Conservation (phyloP, 116 monocot genomes). For the Papilionanthe hybrid region DNA sequence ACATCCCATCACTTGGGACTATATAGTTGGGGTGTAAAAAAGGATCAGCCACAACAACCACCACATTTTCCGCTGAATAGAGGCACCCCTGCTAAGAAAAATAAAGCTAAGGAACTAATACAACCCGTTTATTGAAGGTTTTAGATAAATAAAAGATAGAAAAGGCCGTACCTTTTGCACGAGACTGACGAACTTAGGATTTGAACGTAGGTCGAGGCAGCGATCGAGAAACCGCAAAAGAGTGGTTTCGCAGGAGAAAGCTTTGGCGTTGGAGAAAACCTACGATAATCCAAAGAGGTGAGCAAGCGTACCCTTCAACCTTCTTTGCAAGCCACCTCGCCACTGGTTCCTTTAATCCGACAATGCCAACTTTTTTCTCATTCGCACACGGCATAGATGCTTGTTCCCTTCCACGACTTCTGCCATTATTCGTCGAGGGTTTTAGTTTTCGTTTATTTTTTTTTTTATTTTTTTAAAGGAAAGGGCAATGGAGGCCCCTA, state of each 20-base stretch:
- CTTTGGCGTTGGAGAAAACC: background rate
- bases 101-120: background rate
- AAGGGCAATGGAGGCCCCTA: too few species aligned
- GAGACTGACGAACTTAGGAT: slow-evolving; percentile 36
- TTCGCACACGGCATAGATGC: too few species aligned
- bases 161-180: slow-evolving; percentile 25
- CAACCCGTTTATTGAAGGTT: background rate
- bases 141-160: background rate
- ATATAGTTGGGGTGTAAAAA: slow-evolving; percentile 90
- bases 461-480: too few species aligned
- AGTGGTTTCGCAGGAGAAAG: slow-evolving; percentile 22
- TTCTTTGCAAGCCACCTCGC: too few species aligned
- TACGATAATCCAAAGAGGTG: too few species aligned
- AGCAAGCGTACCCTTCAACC: too few species aligned
- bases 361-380: too few species aligned
- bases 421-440: too few species aligned
- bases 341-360: too few species aligned
- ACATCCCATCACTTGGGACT: slow-evolving; percentile 72
- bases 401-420: too few species aligned
- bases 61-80: slow-evolving; percentile 36
- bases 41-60: slow-evolving; percentile 53
- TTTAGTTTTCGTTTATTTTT: too few species aligned
- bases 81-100: slow-evolving; percentile 19
- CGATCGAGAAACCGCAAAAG: slow-evolving; percentile 61
- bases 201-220: slow-evolving; percentile 36